Conservation (phyloP, 2,329 filamentous ascomycete species). For the Lachnellula arida region DNA sequence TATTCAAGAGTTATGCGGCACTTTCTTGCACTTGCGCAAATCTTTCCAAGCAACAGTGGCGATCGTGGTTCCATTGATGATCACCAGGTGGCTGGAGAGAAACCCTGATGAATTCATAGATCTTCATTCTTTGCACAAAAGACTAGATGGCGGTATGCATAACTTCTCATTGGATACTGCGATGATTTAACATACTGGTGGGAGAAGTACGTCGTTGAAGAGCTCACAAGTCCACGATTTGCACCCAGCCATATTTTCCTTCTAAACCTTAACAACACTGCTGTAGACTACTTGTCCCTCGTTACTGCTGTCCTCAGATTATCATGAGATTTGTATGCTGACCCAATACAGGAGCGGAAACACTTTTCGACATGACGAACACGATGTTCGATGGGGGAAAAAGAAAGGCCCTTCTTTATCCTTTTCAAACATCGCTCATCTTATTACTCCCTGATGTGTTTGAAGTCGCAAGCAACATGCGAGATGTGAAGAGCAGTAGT, state of each 20-base stretch:
- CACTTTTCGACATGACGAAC: slow-evolving; percentile 64
- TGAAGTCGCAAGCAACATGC: slow-evolving; percentile 63
- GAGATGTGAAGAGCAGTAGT: slow-evolving; percentile 56
- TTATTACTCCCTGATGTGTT: slow-evolving; percentile 65
- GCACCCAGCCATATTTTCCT: too few species aligned
- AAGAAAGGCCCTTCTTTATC: slow-evolving; percentile 52
- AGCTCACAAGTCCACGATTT: too few species aligned
- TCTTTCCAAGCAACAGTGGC: slow-evolving; percentile 60
- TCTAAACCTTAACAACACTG: too few species aligned
- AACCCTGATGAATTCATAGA: slow-evolving; percentile 61
- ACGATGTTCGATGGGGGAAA: slow-evolving; percentile 54
- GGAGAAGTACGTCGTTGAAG: too few species aligned
- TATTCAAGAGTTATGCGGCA: slow-evolving; percentile 62
- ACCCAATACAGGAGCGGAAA: slow-evolving; percentile 44
- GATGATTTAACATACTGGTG: too few species aligned
- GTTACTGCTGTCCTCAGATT: too few species aligned
- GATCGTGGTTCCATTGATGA: slow-evolving; percentile 56
- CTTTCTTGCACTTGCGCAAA: slow-evolving; percentile 62
- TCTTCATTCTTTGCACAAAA: slow-evolving; percentile 54
- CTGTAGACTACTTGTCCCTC: too few species aligned
- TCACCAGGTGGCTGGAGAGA: slow-evolving; percentile 61
- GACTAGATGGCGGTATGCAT: slow-evolving; percentile 52
- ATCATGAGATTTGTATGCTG: too few species aligned
- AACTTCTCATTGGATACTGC: neutral
- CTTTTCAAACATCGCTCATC: slow-evolving; percentile 58